Percentiles rank a stretch among this genome's conserved stretches.
Evolutionary conservation across 192 early-diverging fungal genomes (phyloP).

Genomic region (Linnemannia exigua): DNA sequence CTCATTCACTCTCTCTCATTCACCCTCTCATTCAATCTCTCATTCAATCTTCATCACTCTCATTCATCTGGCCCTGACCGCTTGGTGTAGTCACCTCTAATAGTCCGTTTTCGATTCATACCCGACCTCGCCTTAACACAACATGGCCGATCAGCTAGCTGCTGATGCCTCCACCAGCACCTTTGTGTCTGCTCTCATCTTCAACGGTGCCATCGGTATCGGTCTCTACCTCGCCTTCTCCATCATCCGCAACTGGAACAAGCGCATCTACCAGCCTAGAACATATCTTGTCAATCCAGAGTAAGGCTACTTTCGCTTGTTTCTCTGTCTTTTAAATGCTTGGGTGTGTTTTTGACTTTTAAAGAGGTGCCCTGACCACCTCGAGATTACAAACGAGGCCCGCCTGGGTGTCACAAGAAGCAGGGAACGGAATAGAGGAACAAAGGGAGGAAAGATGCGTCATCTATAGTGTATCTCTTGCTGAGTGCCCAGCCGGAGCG

Average conservation of each 20-base stretch:
- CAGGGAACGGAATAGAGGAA: no score
- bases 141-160: not conserved
- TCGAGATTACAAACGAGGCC: not conserved
- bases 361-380: not conserved
- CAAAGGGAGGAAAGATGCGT: not conserved
- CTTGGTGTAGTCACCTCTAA: no score
- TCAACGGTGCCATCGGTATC: constrained; percentile 73
- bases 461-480: not conserved
- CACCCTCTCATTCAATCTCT: not conserved
- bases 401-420: not conserved
- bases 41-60: no score
- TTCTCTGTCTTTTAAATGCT: not conserved
- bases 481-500: no score
- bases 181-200: constrained; percentile 79
- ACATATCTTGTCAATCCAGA: constrained; percentile 72
- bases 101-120: no score
- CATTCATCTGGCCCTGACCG: no score
- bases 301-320: constrained; percentile 28
- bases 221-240: constrained; percentile 72
- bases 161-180: constrained; percentile 69
- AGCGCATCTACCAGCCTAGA: constrained; percentile 78
- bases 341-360: not conserved
- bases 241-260: constrained; percentile 70
- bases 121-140: not conserved
- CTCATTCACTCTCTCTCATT: not conserved